Percentiles rank a stretch among this genome's conserved stretches.
Conservation (phyloP, 1,284 basidiomycete genomes). For the Ganoderma lucidum region DNA sequence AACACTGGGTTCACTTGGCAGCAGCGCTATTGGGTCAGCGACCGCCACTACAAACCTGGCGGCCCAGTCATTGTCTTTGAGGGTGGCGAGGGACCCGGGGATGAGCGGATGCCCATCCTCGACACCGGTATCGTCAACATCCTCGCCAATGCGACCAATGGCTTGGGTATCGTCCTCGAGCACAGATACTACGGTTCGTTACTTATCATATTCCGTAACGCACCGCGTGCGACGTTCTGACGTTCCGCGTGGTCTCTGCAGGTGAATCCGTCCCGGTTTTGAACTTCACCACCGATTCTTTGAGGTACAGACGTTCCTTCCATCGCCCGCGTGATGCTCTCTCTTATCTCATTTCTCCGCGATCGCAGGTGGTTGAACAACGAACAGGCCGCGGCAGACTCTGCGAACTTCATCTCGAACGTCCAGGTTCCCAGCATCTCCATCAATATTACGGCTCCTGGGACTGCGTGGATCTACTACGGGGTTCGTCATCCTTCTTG, state of each 20-base stretch:
- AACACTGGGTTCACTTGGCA: conserved; percentile 61
- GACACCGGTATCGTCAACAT: conserved; percentile 90
- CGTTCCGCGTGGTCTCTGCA: conserved; percentile 39
- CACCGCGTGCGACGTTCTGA: not conserved
- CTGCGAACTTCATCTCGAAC: conserved; percentile 87
- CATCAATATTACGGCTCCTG: conserved; percentile 76
- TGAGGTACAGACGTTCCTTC: conserved; percentile 54
- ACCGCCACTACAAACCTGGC: conserved; percentile 80
- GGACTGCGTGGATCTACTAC: conserved; percentile 93
- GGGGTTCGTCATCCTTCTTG: conserved; percentile 61
- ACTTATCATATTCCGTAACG: not conserved
- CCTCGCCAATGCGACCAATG: conserved; percentile 83
- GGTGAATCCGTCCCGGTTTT: conserved; percentile 85
- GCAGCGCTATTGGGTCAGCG: conserved; percentile 90
- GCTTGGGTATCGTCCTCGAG: conserved; percentile 88
- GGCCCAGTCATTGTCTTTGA: conserved; percentile 86
- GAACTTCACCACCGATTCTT: conserved; percentile 82
- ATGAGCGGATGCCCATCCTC: conserved; percentile 73
- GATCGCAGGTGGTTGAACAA: conserved; percentile 82
- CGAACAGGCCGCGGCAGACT: conserved; percentile 89
- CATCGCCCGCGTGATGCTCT: conserved; percentile 6
- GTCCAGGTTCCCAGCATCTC: conserved; percentile 80
- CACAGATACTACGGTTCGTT: conserved; percentile 51
- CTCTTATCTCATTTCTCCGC: conserved; percentile 6
- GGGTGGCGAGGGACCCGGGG: conserved; percentile 86